These are phyloP conservation scores for Fusarium xyrophilum DNA, from an alignment of 2,329 filamentous ascomycete species.

Conservation along the genomic window DNA sequence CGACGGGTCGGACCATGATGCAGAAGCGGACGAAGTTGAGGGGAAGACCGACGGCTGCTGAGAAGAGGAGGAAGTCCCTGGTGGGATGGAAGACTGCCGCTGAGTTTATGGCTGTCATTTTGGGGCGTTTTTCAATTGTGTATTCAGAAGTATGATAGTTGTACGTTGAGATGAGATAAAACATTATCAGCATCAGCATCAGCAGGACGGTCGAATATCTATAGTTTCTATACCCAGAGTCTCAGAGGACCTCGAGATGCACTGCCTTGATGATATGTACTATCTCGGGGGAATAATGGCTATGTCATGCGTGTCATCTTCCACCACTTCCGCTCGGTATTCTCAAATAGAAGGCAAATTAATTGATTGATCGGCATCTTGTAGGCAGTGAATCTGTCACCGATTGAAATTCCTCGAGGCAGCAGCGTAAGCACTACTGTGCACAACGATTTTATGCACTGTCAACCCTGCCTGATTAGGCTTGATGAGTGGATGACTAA, in stretches of 20 bases:
- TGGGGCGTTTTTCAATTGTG: neutral
- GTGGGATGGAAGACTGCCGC: neutral
- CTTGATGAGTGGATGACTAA: accelerated
- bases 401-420: neutral
- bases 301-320: neutral
- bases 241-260: accelerated
- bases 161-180: accelerated
- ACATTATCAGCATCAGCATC: no score
- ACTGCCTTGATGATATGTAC: neutral
- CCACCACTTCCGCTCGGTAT: accelerated
- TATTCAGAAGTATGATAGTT: accelerated
- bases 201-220: neutral
- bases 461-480: accelerated
- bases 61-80: neutral
- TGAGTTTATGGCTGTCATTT: neutral
- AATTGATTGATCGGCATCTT: neutral
- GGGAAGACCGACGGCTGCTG: neutral
- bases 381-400: neutral
- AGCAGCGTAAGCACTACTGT: neutral
- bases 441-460: neutral
- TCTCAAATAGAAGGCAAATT: neutral
- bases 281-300: accelerated
- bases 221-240: neutral
- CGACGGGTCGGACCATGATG: neutral
- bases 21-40: slow-evolving; percentile 8